phyloP scores from a whole-genome alignment of 1,284 basidiomycete species.

The Quambalaria eucalypti region DNA sequence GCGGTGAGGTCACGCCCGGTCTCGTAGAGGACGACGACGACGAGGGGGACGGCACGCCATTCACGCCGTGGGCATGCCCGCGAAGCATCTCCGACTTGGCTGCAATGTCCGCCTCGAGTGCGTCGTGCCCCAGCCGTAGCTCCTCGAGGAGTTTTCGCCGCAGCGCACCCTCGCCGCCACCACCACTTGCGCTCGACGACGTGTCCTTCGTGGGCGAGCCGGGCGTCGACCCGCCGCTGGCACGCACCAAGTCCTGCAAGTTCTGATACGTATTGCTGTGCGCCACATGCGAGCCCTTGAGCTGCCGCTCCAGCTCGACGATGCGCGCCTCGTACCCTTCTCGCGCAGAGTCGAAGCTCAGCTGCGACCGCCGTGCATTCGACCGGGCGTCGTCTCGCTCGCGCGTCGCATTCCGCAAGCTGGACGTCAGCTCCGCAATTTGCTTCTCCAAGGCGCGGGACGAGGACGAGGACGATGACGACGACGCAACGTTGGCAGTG shows the following conservation, averaged over 20 bases:
- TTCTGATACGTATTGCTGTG: slow-evolving; percentile 45
- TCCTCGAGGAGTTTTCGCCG: slow-evolving; percentile 61
- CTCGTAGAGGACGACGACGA: not conserved
- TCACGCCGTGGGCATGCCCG: slow-evolving; percentile 14
- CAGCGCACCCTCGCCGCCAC: slow-evolving; percentile 55
- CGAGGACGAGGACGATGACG: slow-evolving; percentile 11
- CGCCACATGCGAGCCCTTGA: slow-evolving; percentile 40
- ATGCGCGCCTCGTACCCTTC: slow-evolving; percentile 63
- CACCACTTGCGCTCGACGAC: no score
- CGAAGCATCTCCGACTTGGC: slow-evolving; percentile 36
- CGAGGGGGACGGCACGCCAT: not conserved
- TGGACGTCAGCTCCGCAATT: slow-evolving; percentile 49
- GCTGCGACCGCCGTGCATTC: slow-evolving; percentile 58
- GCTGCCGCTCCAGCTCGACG: slow-evolving; percentile 55
- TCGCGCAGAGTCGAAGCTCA: slow-evolving; percentile 60
- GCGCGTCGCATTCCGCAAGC: slow-evolving; percentile 24
- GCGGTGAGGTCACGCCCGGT: no score
- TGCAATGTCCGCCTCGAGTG: slow-evolving; percentile 38
- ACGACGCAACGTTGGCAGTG: not conserved
- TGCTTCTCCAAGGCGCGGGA: slow-evolving; percentile 56
- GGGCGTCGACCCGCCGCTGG: slow-evolving; percentile 7
- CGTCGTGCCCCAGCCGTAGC: slow-evolving; percentile 51
- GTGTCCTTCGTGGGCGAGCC: not conserved
- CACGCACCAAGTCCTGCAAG: slow-evolving; percentile 31
- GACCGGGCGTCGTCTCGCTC: slow-evolving; percentile 47